These are phyloP conservation scores for Sarcodon aspratus DNA, from an alignment of 768 basidiomycete species.

Conservation along the genomic window DNA sequence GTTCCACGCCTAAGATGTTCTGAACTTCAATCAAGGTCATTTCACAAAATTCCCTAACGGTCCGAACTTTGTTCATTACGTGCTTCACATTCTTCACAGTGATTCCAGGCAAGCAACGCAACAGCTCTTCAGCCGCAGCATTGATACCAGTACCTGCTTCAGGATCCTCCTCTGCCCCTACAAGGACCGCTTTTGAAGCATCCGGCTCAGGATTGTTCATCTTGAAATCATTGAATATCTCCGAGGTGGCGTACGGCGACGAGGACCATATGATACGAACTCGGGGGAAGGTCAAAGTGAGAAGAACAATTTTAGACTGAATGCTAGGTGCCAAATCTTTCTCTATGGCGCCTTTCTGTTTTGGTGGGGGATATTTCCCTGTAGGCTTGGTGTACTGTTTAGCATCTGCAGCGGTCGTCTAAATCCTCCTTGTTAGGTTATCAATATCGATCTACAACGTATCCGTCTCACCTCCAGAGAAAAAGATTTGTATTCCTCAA, in stretches of 20 bases:
- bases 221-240: constrained; percentile 92
- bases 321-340: constrained; percentile 31
- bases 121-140: constrained; percentile 68
- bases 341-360: constrained; percentile 25
- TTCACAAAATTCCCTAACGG: constrained; percentile 64
- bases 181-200: constrained; percentile 54
- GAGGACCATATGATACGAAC: constrained; percentile 96
- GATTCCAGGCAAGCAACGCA: constrained; percentile 77
- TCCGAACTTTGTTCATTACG: constrained; percentile 73
- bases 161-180: constrained; percentile 73
- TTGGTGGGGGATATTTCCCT: constrained; percentile 40
- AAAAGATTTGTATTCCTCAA: constrained; percentile 95
- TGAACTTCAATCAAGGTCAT: constrained; percentile 52
- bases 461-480: constrained; percentile 61
- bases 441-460: background rate
- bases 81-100: constrained; percentile 76
- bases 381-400: constrained; percentile 57
- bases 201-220: constrained; percentile 72
- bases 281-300: constrained; percentile 84
- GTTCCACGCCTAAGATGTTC: constrained; percentile 67
- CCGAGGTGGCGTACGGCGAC: constrained; percentile 83
- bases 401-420: constrained; percentile 48
- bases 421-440: background rate
- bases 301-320: constrained; percentile 87
- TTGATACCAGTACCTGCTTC: constrained; percentile 61